Evolutionary conservation across 2,329 filamentous ascomycete species (phyloP).

Genomic region (Lachnellula occidentalis): DNA sequence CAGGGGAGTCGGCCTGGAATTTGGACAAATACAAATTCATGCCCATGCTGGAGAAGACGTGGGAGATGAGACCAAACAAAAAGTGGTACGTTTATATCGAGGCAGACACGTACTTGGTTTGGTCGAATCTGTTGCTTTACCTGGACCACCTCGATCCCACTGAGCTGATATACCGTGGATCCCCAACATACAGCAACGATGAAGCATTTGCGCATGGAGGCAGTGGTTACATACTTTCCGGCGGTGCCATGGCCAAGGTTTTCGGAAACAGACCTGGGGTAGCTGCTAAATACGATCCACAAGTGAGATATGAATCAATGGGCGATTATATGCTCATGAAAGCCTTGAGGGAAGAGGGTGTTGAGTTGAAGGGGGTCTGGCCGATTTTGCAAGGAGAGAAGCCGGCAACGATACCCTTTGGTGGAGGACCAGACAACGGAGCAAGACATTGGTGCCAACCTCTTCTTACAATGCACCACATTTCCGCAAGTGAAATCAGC

Average conservation of each 20-base stretch:
- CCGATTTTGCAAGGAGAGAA: conserved; percentile 51
- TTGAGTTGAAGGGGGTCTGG: conserved; percentile 40
- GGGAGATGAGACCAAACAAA: conserved; percentile 41
- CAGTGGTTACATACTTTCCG: conserved; percentile 47
- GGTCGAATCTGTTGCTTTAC: conserved; percentile 46
- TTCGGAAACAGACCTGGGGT: conserved; percentile 37
- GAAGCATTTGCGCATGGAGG: conserved; percentile 50
- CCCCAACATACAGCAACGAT: conserved; percentile 38
- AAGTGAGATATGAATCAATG: conserved; percentile 39
- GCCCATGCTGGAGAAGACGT: conserved; percentile 51
- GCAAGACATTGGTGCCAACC: conserved; percentile 47
- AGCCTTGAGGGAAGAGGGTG: conserved; percentile 41
- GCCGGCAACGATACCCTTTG: conserved; percentile 43
- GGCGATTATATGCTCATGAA: conserved; percentile 46
- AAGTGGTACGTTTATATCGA: conserved; percentile 57
- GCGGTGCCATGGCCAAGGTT: conserved; percentile 44
- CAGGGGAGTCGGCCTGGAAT: conserved; percentile 40
- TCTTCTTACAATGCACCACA: conserved; percentile 50
- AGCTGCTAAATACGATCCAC: conserved; percentile 41
- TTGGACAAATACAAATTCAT: conserved; percentile 58
- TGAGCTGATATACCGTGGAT: conserved; percentile 45
- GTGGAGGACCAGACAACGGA: conserved; percentile 27
- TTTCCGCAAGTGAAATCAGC: conserved; percentile 46
- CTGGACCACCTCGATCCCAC: conserved; percentile 38
- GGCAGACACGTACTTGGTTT: conserved; percentile 51